phyloP scores from a whole-genome alignment of 495 filamentous ascomycete genomes.

The Beverwykella pulmonaria region DNA sequence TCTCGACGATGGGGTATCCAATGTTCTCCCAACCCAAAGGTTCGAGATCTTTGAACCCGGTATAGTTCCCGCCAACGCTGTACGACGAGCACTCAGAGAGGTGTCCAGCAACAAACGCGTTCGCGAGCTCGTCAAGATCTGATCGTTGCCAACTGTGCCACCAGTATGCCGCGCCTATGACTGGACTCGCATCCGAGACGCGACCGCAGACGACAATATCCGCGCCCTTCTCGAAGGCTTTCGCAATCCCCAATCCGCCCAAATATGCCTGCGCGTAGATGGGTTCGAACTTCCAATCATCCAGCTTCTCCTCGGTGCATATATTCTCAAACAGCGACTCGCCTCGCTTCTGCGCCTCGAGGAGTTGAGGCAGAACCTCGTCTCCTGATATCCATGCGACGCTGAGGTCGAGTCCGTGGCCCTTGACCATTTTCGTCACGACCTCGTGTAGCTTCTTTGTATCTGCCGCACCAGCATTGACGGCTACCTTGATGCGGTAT shows the following conservation, averaged over 20 bases:
- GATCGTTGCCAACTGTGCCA: constrained; percentile 45
- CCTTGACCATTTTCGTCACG: constrained; percentile 50
- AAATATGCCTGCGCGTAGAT: constrained; percentile 55
- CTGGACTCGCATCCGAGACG: constrained; percentile 45
- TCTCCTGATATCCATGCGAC: constrained; percentile 59
- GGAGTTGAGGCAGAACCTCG: constrained; percentile 54
- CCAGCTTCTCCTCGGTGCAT: constrained; percentile 54
- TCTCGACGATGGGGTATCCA: constrained; percentile 63
- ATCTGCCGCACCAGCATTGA: constrained; percentile 61
- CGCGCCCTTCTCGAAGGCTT: constrained; percentile 44
- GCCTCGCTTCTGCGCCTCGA: constrained; percentile 45
- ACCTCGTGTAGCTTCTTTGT: constrained; percentile 53
- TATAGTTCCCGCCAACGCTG: constrained; percentile 58
- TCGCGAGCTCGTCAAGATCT: constrained; percentile 55
- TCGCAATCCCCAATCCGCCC: constrained; percentile 44
- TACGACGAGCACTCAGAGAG: constrained; percentile 62
- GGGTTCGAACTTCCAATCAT: constrained; percentile 57
- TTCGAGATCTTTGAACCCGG: constrained; percentile 56
- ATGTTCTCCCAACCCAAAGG: constrained; percentile 52
- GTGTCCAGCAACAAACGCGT: constrained; percentile 61
- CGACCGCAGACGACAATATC: constrained; percentile 49
- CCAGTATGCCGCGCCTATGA: constrained; percentile 37
- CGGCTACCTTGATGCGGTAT: constrained; percentile 58
- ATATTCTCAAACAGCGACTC: constrained; percentile 54
- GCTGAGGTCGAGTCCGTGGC: constrained; percentile 52